Evolutionary conservation across 768 basidiomycete genomes (phyloP).

Genomic region (Roridomyces roridus): DNA sequence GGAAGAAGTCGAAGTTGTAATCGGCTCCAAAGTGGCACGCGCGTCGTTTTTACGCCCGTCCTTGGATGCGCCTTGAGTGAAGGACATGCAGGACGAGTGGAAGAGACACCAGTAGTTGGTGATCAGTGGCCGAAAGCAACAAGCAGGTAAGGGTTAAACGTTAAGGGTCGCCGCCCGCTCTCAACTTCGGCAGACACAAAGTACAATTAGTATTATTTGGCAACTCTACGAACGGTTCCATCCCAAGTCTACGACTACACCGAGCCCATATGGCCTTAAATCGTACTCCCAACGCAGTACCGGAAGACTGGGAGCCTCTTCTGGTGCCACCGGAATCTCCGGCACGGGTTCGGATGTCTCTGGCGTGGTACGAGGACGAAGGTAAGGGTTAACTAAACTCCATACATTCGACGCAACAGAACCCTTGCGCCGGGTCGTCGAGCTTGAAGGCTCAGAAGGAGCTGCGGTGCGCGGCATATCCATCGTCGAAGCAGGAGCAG

Average conservation of each 20-base stretch:
- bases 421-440: not conserved
- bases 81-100: slow-evolving; percentile 39
- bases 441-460: not conserved
- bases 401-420: slow-evolving; percentile 11
- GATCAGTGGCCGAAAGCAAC: slow-evolving; percentile 10
- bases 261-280: slow-evolving; percentile 73
- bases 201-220: slow-evolving; percentile 8
- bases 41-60: slow-evolving; percentile 45
- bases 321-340: slow-evolving; percentile 19
- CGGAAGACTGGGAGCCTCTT: slow-evolving; percentile 27
- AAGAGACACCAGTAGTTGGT: not conserved
- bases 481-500: slow-evolving; percentile 2
- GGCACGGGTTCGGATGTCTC: not conserved
- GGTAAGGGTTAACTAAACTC: slow-evolving; percentile 14
- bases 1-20: slow-evolving; percentile 39
- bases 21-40: slow-evolving; percentile 45
- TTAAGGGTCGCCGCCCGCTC: not conserved
- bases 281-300: slow-evolving; percentile 65
- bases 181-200: slow-evolving; percentile 2
- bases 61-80: slow-evolving; percentile 37
- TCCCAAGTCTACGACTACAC: slow-evolving; percentile 75
- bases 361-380: not conserved
- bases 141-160: not conserved
- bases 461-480: slow-evolving; percentile 21
- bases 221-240: slow-evolving; percentile 51